Conservation (phyloP, 2,329 filamentous ascomycete species). For the Ophiosphaerella herpotricha region DNA sequence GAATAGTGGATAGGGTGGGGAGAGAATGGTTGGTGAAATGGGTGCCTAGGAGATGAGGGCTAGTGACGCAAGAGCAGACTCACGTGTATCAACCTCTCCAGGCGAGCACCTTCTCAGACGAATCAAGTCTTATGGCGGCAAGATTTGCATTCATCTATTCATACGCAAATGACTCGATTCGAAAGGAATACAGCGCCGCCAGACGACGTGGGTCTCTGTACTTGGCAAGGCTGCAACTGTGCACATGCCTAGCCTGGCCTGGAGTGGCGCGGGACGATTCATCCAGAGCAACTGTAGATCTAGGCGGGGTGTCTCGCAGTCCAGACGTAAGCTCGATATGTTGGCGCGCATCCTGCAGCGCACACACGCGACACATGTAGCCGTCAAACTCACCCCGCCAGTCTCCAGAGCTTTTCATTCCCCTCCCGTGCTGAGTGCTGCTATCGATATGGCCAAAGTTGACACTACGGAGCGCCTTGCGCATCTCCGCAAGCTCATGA, state of each 20-base stretch:
- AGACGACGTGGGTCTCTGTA: too few relatives aligned
- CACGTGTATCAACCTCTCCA: too few relatives aligned
- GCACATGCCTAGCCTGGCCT: neutral
- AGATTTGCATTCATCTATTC: too few relatives aligned
- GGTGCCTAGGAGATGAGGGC: neutral
- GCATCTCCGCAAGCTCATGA: conserved; percentile 83
- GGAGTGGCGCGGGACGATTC: neutral
- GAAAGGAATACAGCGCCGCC: too few relatives aligned
- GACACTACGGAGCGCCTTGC: conserved; percentile 77
- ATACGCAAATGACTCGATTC: too few relatives aligned
- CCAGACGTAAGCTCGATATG: conserved; percentile 35
- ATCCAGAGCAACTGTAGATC: conserved; percentile 12
- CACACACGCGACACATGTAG: conserved; percentile 38
- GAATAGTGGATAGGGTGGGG: too few relatives aligned
- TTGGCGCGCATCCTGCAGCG: conserved; percentile 35
- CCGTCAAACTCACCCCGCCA: conserved; percentile 14
- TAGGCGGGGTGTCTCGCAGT: conserved; percentile 26
- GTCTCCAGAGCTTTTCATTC: conserved; percentile 36
- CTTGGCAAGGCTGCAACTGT: neutral
- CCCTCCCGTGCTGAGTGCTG: conserved; percentile 27
- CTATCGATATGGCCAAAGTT: conserved; percentile 73
- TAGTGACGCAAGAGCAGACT: too few relatives aligned
- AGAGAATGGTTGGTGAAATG: too few relatives aligned
- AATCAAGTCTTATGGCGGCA: too few relatives aligned
- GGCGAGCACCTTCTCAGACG: too few relatives aligned